Base-by-base conservation (phyloP, 2,329 filamentous ascomycete genomes). In the Alternaria atra region DNA sequence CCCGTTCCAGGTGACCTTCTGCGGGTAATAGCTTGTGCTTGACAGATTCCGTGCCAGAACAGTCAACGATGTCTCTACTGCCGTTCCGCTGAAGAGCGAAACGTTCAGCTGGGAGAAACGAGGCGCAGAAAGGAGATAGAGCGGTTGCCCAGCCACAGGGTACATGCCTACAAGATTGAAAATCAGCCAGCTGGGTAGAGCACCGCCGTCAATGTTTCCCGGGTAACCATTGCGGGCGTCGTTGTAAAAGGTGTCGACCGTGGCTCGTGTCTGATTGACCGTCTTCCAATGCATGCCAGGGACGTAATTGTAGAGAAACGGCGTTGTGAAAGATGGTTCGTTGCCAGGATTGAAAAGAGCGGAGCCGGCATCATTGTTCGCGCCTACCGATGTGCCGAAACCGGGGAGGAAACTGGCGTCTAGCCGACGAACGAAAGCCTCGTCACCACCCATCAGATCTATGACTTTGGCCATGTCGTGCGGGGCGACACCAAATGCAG, bases 401-500 rank as follows among this genome's bases (percentile, higher is more conserved):
- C 76, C 74, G 7, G 71, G 74, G 17, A 77, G 72, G 61, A 81
- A 80, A 12, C 80, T 72, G 58, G 75, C 80, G 58, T 81, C 77
- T 1, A 81, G 73, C 3, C 79, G 73, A 9, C 63, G 55, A 20
- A 81, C 72, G 42, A 80, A 80, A 0, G 70, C 62, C 2, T 69
- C 61, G 1, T 74, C 67, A 0, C 79, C 80, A n/a, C 47, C 79
- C 80, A 27, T 80, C 65, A 13, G 71, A 3, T 66, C 64, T 20
- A 81, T 79, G 10, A 81, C 66, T 4, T 68, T 63, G 1, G 73
- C 72, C 68, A 77, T 75, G 54, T 82, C 79, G 32, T 80, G 78
- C 0, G 79, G 80, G 0, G 79, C 79, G 56, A 75, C 56, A 37
- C 56, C 80, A 54, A 91, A 92, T 2, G 86, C 86, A 69, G 92